Base-by-base conservation (phyloP, 1,284 basidiomycete genomes). In the Ustilago lituana region DNA sequence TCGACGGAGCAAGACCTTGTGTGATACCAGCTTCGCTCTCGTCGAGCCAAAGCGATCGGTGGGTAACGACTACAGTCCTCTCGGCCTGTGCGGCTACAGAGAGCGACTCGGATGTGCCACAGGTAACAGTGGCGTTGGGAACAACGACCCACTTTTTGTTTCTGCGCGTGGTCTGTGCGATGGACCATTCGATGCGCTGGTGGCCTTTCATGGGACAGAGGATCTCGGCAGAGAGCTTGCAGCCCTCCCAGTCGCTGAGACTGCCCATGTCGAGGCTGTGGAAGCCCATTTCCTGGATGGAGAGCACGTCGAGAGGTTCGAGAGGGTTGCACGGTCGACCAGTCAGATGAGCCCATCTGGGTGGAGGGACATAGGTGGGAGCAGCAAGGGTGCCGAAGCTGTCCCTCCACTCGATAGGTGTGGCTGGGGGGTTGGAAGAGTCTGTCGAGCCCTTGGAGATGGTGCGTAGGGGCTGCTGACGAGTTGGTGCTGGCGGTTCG, bases 251-350 rank as follows among this genome's bases (percentile, higher is more conserved):
- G 41, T 79, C 75, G 33, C 64, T 67, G 27, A 66, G 51, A 50
- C 65, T 73, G 57, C 77, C 77, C 14, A 79, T 45, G 44, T 79
- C 66, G 54, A 79, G 58, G 23, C 73, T 66, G 53, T 79, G 77
- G 27, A 67, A 45, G 8, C 75, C 75, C 75, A 79, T 77, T 31
- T 79, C 77, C 15, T 77, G 65, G 39, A 79, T 72, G 3, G 75
- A 77, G 23, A 79, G 58, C 39, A 76, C 55, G 43, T 79, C 77
- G 27, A 79, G 66, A 2, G 66, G 67, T 26, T 76, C 70, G 27
- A 73, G 51, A 5, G 77, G 66, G 27, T 76, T 64, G 48, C 56
- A 40, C 0, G 63, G 67, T 11, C 55, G 41, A 19, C 45, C 48
- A 9, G 39, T 46, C 15, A 70, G 56, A 36, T 65, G 36, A 3